phyloP scores from a whole-genome alignment of 2,329 filamentous ascomycete genomes.

The Pseudocercospora fuligena region DNA sequence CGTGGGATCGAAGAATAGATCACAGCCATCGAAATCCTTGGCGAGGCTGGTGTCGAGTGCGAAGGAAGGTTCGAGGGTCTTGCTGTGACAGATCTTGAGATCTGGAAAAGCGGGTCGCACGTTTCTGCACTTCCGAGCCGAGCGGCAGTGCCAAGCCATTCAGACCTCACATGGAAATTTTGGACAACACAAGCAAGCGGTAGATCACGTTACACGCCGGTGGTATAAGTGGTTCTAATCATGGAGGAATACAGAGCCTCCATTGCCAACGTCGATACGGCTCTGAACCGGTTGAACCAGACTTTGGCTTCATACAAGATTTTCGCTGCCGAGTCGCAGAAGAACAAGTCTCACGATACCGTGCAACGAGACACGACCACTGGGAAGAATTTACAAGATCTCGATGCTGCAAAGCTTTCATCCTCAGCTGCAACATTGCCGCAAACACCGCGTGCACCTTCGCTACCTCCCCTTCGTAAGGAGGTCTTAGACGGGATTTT shows the following conservation, averaged over 20 bases:
- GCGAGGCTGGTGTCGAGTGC: background rate
- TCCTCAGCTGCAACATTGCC: background rate
- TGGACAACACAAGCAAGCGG: background rate
- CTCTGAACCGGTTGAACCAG: conserved; percentile 38
- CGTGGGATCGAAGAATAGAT: conserved; percentile 20
- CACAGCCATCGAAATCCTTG: conserved; percentile 16
- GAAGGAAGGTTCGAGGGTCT: conserved; percentile 7
- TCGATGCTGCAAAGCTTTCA: background rate
- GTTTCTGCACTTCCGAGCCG: too few species aligned
- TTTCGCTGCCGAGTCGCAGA: conserved; percentile 21
- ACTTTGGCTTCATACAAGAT: conserved; percentile 39
- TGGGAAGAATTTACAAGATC: background rate
- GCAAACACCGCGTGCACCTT: background rate
- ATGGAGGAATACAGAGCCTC: conserved; percentile 40
- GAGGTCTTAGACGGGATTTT: conserved; percentile 9
- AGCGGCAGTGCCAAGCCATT: background rate
- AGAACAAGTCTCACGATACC: background rate
- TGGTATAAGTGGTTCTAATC: conserved; percentile 1
- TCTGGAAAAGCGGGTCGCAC: too few species aligned
- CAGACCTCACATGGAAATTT: background rate
- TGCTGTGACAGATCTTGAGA: background rate
- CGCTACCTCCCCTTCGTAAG: background rate
- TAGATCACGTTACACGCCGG: background rate
- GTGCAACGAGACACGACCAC: background rate
- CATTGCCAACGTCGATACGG: conserved; percentile 38